Evolutionary conservation across 306 rosid species (phyloP).

Genomic region (Psophocarpus tetragonolobus): DNA sequence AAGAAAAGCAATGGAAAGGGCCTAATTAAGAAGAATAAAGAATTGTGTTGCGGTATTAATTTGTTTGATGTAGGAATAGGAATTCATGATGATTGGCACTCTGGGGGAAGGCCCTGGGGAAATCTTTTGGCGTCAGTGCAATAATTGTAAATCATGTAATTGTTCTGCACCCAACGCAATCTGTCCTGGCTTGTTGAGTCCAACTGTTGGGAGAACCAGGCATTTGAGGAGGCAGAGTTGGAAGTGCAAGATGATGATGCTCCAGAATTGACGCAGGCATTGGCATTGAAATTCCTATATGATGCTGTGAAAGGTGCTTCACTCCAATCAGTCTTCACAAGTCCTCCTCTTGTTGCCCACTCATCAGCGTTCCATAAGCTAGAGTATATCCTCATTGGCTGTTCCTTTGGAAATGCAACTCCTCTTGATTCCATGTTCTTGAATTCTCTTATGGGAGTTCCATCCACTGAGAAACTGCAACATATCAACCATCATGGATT

Average conservation of each 20-base stretch:
- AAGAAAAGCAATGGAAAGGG: not conserved
- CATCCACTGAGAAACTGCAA: conserved; percentile 65
- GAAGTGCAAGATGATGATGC: conserved; percentile 50
- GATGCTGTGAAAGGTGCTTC: conserved; percentile 70
- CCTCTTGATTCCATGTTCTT: conserved; percentile 64
- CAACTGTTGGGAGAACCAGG: conserved; percentile 48
- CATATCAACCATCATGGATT: not conserved
- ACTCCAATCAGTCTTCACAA: conserved; percentile 71
- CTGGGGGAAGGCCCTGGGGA: conserved; percentile 37
- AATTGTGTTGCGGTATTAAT: not conserved
- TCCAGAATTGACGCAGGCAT: conserved; percentile 26
- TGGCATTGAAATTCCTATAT: conserved; percentile 59
- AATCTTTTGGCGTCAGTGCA: conserved; percentile 43
- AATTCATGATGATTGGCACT: conserved; percentile 6
- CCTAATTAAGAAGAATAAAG: not conserved
- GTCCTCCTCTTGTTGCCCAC: conserved; percentile 89
- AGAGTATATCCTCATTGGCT: conserved; percentile 64
- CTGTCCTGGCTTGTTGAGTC: conserved; percentile 39
- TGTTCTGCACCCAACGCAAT: conserved; percentile 55
- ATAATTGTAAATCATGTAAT: conserved; percentile 73
- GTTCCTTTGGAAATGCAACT: conserved; percentile 61
- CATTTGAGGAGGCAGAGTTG: not conserved
- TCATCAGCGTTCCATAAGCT: conserved; percentile 81
- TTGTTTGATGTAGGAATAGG: not conserved
- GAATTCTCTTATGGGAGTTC: conserved; percentile 69